A percentile compares a stretch with the other conserved stretches of the same genome.
Evolutionary conservation across 2,329 filamentous ascomycete genomes (phyloP).

Genomic region (Tolypocladium inflatum): DNA sequence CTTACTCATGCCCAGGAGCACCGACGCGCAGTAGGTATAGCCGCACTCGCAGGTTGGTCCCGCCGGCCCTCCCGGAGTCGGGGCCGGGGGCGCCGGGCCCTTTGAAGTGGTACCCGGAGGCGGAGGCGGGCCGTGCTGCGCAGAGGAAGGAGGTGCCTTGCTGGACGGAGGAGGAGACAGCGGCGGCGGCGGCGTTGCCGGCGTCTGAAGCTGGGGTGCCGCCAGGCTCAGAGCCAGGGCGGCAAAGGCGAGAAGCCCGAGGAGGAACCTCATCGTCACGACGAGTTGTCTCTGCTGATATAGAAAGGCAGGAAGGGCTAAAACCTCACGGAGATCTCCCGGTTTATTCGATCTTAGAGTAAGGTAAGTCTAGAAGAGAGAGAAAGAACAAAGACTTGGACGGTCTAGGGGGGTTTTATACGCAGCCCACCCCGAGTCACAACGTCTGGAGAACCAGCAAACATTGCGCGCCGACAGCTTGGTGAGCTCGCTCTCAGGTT

Average conservation of each 20-base stretch:
- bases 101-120: constrained; percentile 1
- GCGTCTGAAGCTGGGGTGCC: constrained; percentile 6
- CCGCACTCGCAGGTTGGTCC: constrained; percentile 29
- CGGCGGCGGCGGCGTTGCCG: constrained; percentile 12
- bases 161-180: constrained; percentile 4
- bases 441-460: background rate
- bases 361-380: too few species aligned
- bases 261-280: constrained; percentile 15
- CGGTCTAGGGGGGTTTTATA: background rate
- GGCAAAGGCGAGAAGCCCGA: constrained; percentile 11
- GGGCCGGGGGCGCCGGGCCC: constrained; percentile 4
- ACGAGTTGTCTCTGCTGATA: background rate
- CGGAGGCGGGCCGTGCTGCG: background rate
- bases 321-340: background rate
- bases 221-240: constrained; percentile 7
- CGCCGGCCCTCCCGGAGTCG: constrained; percentile 10
- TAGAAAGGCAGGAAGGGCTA: background rate
- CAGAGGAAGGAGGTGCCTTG: background rate
- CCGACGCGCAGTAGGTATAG: constrained; percentile 30
- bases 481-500: background rate
- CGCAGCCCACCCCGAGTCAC: background rate
- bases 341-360: background rate
- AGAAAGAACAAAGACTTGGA: background rate
- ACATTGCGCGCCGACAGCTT: background rate
- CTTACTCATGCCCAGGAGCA: constrained; percentile 27